Conservation (phyloP, 306 rosid species). For the Cotoneaster glaucophyllus region DNA sequence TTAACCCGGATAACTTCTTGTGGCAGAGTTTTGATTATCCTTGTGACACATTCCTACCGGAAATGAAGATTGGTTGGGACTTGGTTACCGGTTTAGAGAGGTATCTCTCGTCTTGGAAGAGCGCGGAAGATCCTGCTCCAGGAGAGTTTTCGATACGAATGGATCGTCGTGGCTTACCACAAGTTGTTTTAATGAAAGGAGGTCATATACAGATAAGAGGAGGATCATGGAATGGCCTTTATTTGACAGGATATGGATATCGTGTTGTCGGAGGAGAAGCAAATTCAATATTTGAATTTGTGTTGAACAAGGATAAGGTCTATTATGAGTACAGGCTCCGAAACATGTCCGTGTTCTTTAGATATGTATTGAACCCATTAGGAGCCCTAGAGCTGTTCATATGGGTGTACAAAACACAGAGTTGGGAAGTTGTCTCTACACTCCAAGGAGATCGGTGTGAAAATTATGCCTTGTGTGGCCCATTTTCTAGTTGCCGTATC, state of each 20-base stretch:
- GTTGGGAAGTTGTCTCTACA: neutral
- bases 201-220: neutral
- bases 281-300: conserved; percentile 23
- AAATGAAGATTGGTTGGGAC: conserved; percentile 35
- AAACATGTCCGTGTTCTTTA: conserved; percentile 23
- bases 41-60: neutral
- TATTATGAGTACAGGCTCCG: conserved; percentile 25
- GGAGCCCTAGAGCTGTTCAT: neutral
- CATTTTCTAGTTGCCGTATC: conserved; percentile 25
- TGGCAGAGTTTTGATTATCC: too few species aligned
- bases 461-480: conserved; percentile 39
- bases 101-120: conserved; percentile 32
- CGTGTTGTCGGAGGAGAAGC: neutral
- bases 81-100: conserved; percentile 20
- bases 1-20: neutral
- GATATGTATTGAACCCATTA: conserved; percentile 33
- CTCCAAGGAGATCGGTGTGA: conserved; percentile 17
- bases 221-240: neutral
- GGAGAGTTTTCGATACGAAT: conserved; percentile 24
- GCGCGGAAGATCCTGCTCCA: conserved; percentile 40
- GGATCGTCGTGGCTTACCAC: conserved; percentile 10
- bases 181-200: conserved; percentile 29
- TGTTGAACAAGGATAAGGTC: conserved; percentile 24
- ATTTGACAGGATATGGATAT: too few species aligned
- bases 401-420: neutral